phyloP scores from a whole-genome alignment of 306 rosid species.

The Cucurbita maxima region DNA sequence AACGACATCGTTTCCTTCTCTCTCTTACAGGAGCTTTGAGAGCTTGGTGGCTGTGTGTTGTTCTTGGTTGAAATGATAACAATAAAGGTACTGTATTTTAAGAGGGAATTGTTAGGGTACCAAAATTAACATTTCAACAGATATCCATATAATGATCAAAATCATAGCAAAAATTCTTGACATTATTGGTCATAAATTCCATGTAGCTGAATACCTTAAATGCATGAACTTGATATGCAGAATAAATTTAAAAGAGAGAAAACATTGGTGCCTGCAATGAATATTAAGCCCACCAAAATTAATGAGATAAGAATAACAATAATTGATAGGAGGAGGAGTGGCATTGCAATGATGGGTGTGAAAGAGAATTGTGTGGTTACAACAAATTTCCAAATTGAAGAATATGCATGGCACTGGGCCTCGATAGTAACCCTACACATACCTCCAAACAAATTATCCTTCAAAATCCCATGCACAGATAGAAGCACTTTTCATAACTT shows the following conservation, averaged over 20 bases:
- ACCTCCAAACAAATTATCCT: neutral
- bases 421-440: neutral
- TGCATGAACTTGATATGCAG: neutral
- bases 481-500: constrained; percentile 1
- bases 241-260: neutral
- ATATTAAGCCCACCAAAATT: constrained; percentile 1
- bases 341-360: neutral
- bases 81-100: too few species aligned
- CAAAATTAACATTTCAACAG: too few species aligned
- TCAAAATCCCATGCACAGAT: neutral
- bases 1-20: constrained; percentile 1
- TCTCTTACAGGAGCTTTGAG: neutral
- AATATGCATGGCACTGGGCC: neutral
- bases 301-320: neutral
- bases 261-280: constrained; percentile 3
- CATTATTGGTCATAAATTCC: neutral
- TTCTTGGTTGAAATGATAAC: too few species aligned
- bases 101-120: too few species aligned
- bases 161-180: neutral
- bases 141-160: neutral
- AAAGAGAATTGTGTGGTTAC: neutral
- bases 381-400: neutral
- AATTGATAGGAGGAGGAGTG: neutral
- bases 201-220: neutral
- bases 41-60: neutral